Base-by-base conservation (phyloP, 768 basidiomycete species). In the Amanita pallidorosea region DNA sequence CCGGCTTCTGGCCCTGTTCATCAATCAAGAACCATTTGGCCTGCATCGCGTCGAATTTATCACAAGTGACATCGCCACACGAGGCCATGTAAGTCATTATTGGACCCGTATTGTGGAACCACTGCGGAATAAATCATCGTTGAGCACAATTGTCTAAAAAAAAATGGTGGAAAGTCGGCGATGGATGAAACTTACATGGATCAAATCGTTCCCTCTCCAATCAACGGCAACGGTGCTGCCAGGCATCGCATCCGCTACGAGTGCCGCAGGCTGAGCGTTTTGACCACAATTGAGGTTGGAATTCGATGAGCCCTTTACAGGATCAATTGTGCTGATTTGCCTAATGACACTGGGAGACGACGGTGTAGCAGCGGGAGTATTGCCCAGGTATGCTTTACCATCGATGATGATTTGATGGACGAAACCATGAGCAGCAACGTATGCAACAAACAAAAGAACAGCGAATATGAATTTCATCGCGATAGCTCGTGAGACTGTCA, bases 1-100 rank as follows among this genome's bases (percentile, higher is more conserved):
- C 56, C 57, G 60, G 45, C n/a, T 67, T 52, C 17, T 63, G 57
- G 0, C 72, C 72, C 8, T 63, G 64, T 56, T 72, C 62, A 35
- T 62, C 60, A 52, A 76, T 72, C 71, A 80, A 79, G 67, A 80
- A 77, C 74, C 74, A 80, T 56, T 71, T 60, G 4, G 75, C 75
- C 27, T 67, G 53, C 40, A 63, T 63, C 1, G 73, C 48, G 53
- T 76, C 57, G 57, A 71, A 76, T 46, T 70, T 58, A 49, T 68
- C 67, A 56, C 79, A 78, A 1, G 67, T 63, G 0, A 65, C 64
- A n/a, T 57, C 58, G 2, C 66, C 67, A 57, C 78, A 80, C 23
- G 63, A 56, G 0, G 76, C 66, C 55, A 69, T 57, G 55, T 67
- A 68, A 11, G 67, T 66, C 56, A 68, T 61, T 49, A 66, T 58